Evolutionary conservation across 768 basidiomycete species (phyloP).

Genomic region (Termitomyces sp.): DNA sequence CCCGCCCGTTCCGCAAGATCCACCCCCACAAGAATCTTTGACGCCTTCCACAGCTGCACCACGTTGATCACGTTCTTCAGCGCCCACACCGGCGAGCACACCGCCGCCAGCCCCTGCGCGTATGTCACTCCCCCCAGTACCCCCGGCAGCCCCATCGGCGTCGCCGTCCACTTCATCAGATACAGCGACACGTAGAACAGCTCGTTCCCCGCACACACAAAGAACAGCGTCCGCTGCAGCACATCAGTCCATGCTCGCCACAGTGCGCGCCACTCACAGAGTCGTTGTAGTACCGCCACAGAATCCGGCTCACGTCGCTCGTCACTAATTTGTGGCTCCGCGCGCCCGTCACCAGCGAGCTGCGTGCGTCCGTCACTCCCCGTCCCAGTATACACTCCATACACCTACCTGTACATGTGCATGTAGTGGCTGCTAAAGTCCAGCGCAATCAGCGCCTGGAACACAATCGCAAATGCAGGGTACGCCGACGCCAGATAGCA

Average conservation of each 20-base stretch:
- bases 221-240: slow-evolving; percentile 73
- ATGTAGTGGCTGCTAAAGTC: slow-evolving; percentile 99
- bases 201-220: slow-evolving; percentile 94
- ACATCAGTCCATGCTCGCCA: background rate
- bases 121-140: slow-evolving; percentile 48
- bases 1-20: slow-evolving; percentile 82
- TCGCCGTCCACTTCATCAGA: slow-evolving; percentile 79
- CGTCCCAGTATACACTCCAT: background rate
- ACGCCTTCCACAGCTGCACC: slow-evolving; percentile 98
- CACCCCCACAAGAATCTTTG: slow-evolving; percentile 89
- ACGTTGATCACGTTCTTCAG: slow-evolving; percentile 90
- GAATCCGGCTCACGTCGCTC: slow-evolving; percentile 86
- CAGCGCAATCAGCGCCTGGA: slow-evolving; percentile 94
- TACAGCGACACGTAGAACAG: slow-evolving; percentile 94
- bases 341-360: slow-evolving; percentile 92
- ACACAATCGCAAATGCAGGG: slow-evolving; percentile 75
- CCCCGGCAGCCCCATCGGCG: slow-evolving; percentile 54
- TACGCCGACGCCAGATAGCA: slow-evolving; percentile 92
- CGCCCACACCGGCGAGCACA: slow-evolving; percentile 63
- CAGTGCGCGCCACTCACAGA: slow-evolving; percentile 47
- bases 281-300: slow-evolving; percentile 93
- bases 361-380: slow-evolving; percentile 24
- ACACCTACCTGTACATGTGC: slow-evolving; percentile 96
- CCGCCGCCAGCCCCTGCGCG: slow-evolving; percentile 63
- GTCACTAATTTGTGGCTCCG: slow-evolving; percentile 89